These are phyloP conservation scores for Trichophyton schoenleinii DNA, from an alignment of 2,329 filamentous ascomycete genomes.

Conservation along the genomic window DNA sequence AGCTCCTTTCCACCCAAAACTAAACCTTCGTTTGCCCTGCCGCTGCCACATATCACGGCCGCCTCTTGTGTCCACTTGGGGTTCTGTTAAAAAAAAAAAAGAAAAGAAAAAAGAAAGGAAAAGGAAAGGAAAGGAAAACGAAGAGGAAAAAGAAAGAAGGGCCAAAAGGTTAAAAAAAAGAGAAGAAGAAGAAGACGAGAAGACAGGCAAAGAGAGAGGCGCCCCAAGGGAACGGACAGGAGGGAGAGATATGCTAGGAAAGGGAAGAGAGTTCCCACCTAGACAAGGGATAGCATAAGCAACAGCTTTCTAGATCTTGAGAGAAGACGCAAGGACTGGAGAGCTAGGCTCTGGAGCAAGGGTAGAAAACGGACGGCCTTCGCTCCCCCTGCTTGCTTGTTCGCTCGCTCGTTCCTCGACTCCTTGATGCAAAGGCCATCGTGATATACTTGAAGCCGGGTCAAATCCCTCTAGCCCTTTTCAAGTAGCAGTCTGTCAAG, in stretches of 20 bases:
- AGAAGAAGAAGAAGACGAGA: not conserved
- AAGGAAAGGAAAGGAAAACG: not conserved
- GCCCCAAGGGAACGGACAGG: constrained; percentile 1
- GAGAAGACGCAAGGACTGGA: not conserved
- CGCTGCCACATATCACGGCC: not conserved
- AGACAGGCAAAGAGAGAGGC: not conserved
- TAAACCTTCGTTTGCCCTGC: not conserved
- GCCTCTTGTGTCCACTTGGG: constrained; percentile 1
- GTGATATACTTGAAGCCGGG: not conserved
- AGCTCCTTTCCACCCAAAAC: not conserved
- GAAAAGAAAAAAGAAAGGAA: not conserved
- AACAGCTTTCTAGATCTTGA: constrained; percentile 1
- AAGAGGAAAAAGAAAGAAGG: not conserved
- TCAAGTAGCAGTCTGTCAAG: not conserved
- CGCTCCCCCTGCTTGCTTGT: not conserved
- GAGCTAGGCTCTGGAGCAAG: not conserved
- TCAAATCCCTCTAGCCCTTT: not conserved
- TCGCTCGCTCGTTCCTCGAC: too few species aligned
- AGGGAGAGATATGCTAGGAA: not conserved
- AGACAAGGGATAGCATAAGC: constrained; percentile 1
- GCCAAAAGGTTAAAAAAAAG: not conserved
- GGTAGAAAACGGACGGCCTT: not conserved
- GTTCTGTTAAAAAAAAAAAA: not conserved
- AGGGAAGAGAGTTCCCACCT: not conserved
- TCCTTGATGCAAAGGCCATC: not conserved